A percentile compares a stretch with the other conserved stretches of the same genome.
Evolutionary conservation across 345 rosid genomes (phyloP).

Genomic region (Bretschneidera sinensis): DNA sequence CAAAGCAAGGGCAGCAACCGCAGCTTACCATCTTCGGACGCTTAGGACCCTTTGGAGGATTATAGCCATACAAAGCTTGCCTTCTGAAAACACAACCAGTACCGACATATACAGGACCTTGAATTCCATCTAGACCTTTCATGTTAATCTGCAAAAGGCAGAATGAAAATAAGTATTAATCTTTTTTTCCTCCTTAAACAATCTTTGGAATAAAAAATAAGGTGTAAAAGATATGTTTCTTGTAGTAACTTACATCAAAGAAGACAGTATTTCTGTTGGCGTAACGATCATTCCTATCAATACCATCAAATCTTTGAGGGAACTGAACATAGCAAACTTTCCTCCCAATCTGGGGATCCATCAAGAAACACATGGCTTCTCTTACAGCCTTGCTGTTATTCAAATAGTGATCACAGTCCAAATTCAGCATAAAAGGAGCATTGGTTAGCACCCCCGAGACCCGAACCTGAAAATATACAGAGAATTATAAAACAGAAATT

Average conservation of each 20-base stretch:
- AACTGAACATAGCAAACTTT: conserved; percentile 90
- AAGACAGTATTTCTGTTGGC: conserved; percentile 91
- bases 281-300: conserved; percentile 77
- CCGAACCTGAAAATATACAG: conserved; percentile 55
- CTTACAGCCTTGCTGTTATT: conserved; percentile 85
- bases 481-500: background rate
- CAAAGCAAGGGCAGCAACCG: conserved; percentile 95
- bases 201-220: no score
- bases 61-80: conserved; percentile 93
- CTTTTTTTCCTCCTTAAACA: background rate
- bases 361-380: conserved; percentile 93
- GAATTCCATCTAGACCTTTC: conserved; percentile 86
- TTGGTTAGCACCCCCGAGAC: conserved; percentile 83
- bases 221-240: no score
- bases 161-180: background rate
- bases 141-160: conserved; percentile 51
- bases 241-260: conserved; percentile 70
- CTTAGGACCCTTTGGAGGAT: conserved; percentile 81
- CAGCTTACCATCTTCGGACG: conserved; percentile 97
- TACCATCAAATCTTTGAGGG: conserved; percentile 91
- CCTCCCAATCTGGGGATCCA: conserved; percentile 85
- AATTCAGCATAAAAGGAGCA: conserved; percentile 87
- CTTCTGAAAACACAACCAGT: conserved; percentile 95
- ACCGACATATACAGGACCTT: conserved; percentile 96
- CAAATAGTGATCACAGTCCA: conserved; percentile 87